These are phyloP conservation scores for Strobilomyces dryophilus DNA, from an alignment of 768 basidiomycete genomes.

Conservation along the genomic window DNA sequence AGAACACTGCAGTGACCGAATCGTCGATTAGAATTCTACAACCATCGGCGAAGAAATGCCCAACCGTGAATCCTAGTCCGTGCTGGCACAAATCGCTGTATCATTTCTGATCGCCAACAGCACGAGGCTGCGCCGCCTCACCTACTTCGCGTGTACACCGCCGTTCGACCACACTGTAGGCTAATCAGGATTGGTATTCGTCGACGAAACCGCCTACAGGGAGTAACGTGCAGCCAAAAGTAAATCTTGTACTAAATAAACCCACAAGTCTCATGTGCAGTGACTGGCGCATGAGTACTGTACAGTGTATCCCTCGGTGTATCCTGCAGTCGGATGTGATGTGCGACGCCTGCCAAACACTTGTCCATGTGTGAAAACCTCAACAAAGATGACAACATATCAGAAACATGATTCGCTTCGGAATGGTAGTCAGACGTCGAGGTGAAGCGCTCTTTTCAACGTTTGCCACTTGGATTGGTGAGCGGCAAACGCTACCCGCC, in stretches of 20 bases:
- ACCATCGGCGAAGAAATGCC: constrained; percentile 5
- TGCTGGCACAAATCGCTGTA: constrained; percentile 2
- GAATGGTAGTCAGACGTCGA: constrained; percentile 20
- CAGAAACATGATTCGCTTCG: constrained; percentile 11
- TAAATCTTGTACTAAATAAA: background rate
- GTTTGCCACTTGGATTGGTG: constrained; percentile 32
- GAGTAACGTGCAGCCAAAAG: background rate
- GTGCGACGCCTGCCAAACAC: constrained; percentile 7
- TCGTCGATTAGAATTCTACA: background rate
- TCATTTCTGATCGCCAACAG: constrained; percentile 4
- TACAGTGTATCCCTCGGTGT: constrained; percentile 25
- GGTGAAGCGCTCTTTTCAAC: constrained; percentile 26
- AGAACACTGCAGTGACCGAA: constrained; percentile 2
- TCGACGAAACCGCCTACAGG: background rate
- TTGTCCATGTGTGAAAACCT: constrained; percentile 18
- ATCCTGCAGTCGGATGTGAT: constrained; percentile 7
- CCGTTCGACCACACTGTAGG: too few species aligned
- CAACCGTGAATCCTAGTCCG: background rate
- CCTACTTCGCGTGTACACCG: constrained; percentile 11
- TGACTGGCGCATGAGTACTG: constrained; percentile 23
- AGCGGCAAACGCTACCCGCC: constrained; percentile 30
- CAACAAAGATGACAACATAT: constrained; percentile 19
- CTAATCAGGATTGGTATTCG: background rate
- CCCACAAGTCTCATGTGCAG: constrained; percentile 10
- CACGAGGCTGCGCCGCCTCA: constrained; percentile 9